Evolutionary conservation across 1,284 basidiomycete species (phyloP), one percentile per base, ranked within the genome.

Genomic region (Hemileia vastatrix): DNA sequence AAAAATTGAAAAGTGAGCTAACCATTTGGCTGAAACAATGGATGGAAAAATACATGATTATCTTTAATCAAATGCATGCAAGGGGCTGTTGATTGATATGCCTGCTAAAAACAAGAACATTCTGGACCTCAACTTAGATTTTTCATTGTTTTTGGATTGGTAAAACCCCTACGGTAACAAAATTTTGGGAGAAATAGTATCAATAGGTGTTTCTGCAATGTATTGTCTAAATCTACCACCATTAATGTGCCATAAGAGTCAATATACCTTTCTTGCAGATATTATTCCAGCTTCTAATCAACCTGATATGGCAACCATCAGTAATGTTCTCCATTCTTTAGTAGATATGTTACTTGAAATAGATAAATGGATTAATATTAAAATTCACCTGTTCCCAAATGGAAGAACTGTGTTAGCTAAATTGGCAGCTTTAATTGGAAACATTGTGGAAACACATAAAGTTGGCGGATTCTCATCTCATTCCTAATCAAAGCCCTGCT

Each of bases 241-340:
- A 6, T 4, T 8, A 19, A 52, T 52, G 23, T 18, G 50, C 18
- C 24, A 52, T 31, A 9, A 52, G 21, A 11, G 19, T 18, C 50
- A 52, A 21, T n/a, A 24, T 52, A 24, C 50, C 18, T 57, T 24
- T 40, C 43, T 57, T 6, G 40, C 44, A 13, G 55, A 44, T 19
- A 23, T 47, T 18, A 48, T 49, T n/a, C 56, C 56, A 21, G 56
- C 27, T n/a, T 47, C 56, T 6, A 47, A 49, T 13, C n/a, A 57
- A 36, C 56, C 56, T 2, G 45, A 50, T 15, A 18, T 33, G 5
- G 19, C 23, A 4, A 4, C 27, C 48, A 57, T 57, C 3, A 57
- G 49, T 24, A 23, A 57, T 50, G 27, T 57, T 1, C 21, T 57
- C 23, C 15, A 36, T 8, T 31, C 44, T 31, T 33, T 57, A 19